phyloP scores from a whole-genome alignment of 2,329 filamentous ascomycete genomes.

The Scedosporium minutisporum region DNA sequence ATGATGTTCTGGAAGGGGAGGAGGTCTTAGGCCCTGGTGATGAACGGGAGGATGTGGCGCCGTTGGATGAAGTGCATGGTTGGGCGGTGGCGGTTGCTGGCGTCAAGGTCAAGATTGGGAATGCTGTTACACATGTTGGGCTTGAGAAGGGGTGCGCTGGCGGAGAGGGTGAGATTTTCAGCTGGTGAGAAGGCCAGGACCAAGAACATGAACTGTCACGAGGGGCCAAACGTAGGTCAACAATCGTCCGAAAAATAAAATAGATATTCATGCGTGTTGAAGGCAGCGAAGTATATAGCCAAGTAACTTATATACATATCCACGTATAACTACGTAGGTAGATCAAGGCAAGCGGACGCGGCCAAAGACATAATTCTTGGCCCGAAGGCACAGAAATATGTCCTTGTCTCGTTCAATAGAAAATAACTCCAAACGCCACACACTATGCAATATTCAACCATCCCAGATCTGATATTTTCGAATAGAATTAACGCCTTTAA shows the following conservation, averaged over 20 bases:
- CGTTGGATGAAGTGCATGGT: conserved; percentile 20
- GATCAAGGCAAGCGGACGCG: not conserved
- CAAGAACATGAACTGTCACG: too few relatives aligned
- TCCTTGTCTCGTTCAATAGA: not conserved
- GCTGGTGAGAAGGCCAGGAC: not conserved
- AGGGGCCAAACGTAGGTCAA: too few relatives aligned
- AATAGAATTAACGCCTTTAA: not conserved
- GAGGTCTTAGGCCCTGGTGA: conserved; percentile 22
- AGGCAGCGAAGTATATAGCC: not conserved
- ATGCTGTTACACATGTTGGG: conserved; percentile 35
- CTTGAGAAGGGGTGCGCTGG: not conserved
- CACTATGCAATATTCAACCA: not conserved
- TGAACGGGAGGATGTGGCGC: conserved; percentile 9
- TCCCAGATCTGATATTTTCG: not conserved
- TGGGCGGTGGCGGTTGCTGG: conserved; percentile 46
- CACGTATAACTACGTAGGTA: not conserved
- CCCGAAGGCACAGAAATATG: not conserved
- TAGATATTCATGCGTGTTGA: not conserved
- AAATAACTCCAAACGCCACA: not conserved
- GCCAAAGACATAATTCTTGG: too few relatives aligned
- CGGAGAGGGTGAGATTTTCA: not conserved
- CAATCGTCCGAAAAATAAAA: not conserved
- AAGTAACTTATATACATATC: not conserved
- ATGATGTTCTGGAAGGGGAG: conserved; percentile 26
- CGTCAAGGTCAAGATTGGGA: conserved; percentile 69